These are phyloP conservation scores for Avena atlantica DNA, from an alignment of 176 grass and related monocot genomes.

Conservation along the genomic window DNA sequence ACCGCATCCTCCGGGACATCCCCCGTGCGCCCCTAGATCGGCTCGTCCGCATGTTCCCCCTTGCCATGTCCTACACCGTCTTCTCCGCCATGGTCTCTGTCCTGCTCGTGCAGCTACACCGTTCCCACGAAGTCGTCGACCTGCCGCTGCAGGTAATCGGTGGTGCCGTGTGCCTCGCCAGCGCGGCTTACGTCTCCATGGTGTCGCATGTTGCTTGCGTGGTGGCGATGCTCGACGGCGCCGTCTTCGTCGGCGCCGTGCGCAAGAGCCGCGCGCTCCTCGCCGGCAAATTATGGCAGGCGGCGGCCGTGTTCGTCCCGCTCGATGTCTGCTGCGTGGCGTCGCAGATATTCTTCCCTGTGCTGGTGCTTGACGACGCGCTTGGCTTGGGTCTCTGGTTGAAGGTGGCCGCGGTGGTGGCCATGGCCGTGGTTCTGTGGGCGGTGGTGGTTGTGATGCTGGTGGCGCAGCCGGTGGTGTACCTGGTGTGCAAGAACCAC, in stretches of 20 bases:
- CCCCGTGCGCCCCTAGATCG: too few species aligned
- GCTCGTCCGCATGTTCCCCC: too few species aligned
- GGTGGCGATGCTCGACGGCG: not conserved
- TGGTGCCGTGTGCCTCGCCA: not conserved
- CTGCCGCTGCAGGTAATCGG: not conserved
- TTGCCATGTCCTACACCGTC: too few species aligned
- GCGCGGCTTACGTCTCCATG: not conserved
- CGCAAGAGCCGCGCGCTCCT: not conserved
- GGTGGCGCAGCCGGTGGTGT: not conserved
- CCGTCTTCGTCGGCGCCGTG: not conserved
- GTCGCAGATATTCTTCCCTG: not conserved
- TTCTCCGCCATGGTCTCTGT: too few species aligned
- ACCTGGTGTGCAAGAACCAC: not conserved
- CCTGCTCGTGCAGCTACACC: too few species aligned
- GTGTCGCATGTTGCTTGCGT: not conserved
- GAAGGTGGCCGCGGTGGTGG: not conserved
- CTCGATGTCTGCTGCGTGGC: not conserved
- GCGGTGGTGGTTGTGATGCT: not conserved
- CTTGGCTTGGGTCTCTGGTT: not conserved
- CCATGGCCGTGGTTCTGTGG: not conserved
- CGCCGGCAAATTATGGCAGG: not conserved
- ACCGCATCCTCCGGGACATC: too few species aligned
- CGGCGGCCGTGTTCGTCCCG: not conserved
- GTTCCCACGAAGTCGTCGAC: not conserved
- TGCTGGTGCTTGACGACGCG: not conserved